phyloP scores from a whole-genome alignment of 192 early-diverging fungal species.

The Kappamyces sp. region DNA sequence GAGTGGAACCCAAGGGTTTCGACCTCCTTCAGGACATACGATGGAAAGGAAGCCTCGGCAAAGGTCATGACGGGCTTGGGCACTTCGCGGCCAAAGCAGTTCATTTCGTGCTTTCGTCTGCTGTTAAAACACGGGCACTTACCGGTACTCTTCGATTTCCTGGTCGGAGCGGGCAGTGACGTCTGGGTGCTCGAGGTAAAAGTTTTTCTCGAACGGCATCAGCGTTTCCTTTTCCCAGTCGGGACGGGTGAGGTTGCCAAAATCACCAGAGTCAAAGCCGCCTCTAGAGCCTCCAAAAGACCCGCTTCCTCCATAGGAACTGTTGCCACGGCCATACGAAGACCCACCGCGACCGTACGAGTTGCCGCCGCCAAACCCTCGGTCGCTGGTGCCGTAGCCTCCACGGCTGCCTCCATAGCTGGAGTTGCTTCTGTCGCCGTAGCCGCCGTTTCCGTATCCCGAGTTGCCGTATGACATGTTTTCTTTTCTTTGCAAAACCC shows the following conservation, averaged over 20 bases:
- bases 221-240: conserved; percentile 67
- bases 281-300: conserved; percentile 23
- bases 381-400: conserved; percentile 21
- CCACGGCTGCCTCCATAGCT: conserved; percentile 22
- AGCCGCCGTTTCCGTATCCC: conserved; percentile 11
- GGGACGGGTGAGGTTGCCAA: conserved; percentile 51
- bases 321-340: conserved; percentile 34
- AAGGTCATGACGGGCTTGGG: conserved; percentile 88
- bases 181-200: conserved; percentile 78
- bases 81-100: conserved; percentile 70
- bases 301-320: conserved; percentile 23
- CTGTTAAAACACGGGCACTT: too few species aligned
- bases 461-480: not conserved
- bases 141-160: conserved; percentile 75
- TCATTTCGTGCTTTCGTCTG: conserved; percentile 67
- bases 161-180: conserved; percentile 60
- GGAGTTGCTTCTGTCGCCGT: conserved; percentile 9
- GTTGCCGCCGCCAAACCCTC: conserved; percentile 33
- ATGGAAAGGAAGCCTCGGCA: conserved; percentile 86
- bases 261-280: conserved; percentile 39
- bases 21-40: conserved; percentile 86
- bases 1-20: conserved; percentile 72
- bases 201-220: conserved; percentile 91
- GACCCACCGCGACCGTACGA: conserved; percentile 32
- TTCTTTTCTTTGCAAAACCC: too few species aligned